Evolutionary conservation across 2,329 filamentous ascomycete species (phyloP), one percentile per base, ranked within the genome.

Genomic region (Capronia epimyces): DNA sequence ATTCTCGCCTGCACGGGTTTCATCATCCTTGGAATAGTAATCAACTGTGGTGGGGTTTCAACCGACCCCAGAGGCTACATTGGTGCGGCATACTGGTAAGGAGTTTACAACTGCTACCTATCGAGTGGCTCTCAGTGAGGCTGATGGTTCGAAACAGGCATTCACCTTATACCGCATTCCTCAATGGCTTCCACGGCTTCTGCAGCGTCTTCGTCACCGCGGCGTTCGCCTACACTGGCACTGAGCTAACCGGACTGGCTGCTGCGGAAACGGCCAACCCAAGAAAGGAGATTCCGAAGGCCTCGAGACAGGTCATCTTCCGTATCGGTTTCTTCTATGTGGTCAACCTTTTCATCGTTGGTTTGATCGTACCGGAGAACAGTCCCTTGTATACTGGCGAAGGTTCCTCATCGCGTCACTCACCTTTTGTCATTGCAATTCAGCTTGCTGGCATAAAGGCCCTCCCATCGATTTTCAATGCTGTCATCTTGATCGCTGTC

Each of bases 271-370:
- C 78, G n/a, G 68, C 68, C 16, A 78, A 81, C 56, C 79, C 79
- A 29, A 69, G 73, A 51, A 79, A 93, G 65, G 87, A 85, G 1
- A 75, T 96, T 0, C 90, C 90, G 0, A 89, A 83, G 0, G 90
- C 90, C 10, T 82, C 94, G 63, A 94, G 93, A 71, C 89, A 95
- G 41, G 54, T 95, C n/a, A 95, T 95, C 69, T 96, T 89, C 89
- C 84, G 90, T 63, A 95, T 96, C 64, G 82, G 83, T 3, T 76
- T 93, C 46, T 96, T 96, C 73, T 96, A 95, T 71, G 77, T 96
- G 43, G 81, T 94, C 29, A 86, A 87, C 1, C 77, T 96, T 9
- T 81, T 83, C 7, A 73, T 96, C 2, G 82, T 96, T 52, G 89
- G 91, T 20, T 76, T 95, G 1, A 75, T 95, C 3, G 87, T 96